Percentiles rank a stretch among this genome's conserved stretches.
phyloP scores from a whole-genome alignment of 2,329 filamentous ascomycete species.

The Ophiostoma sp. region DNA sequence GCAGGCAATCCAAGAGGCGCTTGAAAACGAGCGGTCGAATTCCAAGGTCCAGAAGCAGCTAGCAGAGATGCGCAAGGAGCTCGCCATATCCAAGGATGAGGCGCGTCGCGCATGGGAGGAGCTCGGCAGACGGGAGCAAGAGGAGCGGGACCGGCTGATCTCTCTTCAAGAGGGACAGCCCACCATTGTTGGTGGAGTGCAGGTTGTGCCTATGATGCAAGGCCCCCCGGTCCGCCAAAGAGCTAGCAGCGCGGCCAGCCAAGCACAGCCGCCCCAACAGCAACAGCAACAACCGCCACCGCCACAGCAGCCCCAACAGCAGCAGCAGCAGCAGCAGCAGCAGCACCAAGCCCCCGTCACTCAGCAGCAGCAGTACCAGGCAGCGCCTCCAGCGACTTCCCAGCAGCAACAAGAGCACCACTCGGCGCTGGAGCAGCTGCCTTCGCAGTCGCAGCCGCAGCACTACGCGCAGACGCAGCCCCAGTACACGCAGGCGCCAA shows the following conservation, averaged over 20 bases:
- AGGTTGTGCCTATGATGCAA: conserved; percentile 88
- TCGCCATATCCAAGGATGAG: conserved; percentile 93
- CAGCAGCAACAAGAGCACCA: conserved; percentile 21
- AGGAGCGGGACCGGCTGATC: conserved; percentile 78
- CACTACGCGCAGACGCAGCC: conserved; percentile 4
- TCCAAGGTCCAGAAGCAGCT: conserved; percentile 68
- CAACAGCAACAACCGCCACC: conserved; percentile 27
- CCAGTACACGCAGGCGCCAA: conserved; percentile 4
- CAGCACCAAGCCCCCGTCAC: conserved; percentile 14
- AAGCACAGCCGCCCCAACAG: conserved; percentile 32
- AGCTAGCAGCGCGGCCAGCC: conserved; percentile 32
- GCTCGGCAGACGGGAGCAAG: conserved; percentile 83
- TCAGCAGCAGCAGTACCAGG: conserved; percentile 29
- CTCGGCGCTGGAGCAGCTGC: conserved; percentile 30
- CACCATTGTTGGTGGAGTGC: conserved; percentile 84
- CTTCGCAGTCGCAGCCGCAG: conserved; percentile 12
- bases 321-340: conserved; percentile 12
- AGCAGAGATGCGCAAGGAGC: conserved; percentile 85
- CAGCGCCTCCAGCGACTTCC: conserved; percentile 19
- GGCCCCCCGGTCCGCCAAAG: conserved; percentile 43
- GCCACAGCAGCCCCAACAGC: conserved; percentile 31
- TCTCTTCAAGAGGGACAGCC: conserved; percentile 84
- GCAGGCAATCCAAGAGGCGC: conserved; percentile 60
- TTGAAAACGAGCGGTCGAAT: conserved; percentile 64
- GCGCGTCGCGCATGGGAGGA: conserved; percentile 96